phyloP scores from a whole-genome alignment of 441 rosid genomes.

The Adansonia madagascariensis region DNA sequence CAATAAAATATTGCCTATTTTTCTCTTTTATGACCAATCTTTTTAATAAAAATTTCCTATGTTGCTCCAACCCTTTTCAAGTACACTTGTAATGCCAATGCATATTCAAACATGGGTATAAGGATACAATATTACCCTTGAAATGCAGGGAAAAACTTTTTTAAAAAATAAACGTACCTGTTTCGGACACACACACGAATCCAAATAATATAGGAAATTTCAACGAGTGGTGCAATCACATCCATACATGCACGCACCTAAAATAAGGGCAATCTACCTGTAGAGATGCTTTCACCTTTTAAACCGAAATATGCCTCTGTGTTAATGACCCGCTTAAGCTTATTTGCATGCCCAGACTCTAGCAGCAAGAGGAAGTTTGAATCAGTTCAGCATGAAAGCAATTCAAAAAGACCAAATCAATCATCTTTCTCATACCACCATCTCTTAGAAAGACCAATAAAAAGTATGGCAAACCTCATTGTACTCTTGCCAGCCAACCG shows the following conservation, averaged over 20 bases:
- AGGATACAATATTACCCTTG: too few species aligned
- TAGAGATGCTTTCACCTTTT: background rate
- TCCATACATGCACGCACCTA: background rate
- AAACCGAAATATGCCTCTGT: background rate
- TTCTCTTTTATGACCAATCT: background rate
- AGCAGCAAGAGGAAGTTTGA: background rate
- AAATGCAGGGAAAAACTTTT: too few species aligned
- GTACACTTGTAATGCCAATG: too few species aligned
- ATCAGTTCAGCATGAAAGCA: background rate
- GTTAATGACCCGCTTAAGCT: background rate
- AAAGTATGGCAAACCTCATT: background rate
- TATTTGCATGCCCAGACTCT: background rate
- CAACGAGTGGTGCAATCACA: background rate
- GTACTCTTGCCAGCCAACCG: background rate
- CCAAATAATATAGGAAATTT: background rate
- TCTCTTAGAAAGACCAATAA: background rate
- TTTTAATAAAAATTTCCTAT: background rate
- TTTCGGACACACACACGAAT: too few species aligned
- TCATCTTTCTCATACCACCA: background rate
- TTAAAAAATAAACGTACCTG: too few species aligned
- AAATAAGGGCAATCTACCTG: constrained; percentile 9
- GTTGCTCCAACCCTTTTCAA: too few species aligned
- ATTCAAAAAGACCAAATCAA: background rate
- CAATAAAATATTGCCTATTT: background rate
- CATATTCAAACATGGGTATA: too few species aligned